Percentiles rank a stretch among this genome's conserved stretches.
Conservation (phyloP, 2,329 filamentous ascomycete genomes). For the Triangularia setosa region DNA sequence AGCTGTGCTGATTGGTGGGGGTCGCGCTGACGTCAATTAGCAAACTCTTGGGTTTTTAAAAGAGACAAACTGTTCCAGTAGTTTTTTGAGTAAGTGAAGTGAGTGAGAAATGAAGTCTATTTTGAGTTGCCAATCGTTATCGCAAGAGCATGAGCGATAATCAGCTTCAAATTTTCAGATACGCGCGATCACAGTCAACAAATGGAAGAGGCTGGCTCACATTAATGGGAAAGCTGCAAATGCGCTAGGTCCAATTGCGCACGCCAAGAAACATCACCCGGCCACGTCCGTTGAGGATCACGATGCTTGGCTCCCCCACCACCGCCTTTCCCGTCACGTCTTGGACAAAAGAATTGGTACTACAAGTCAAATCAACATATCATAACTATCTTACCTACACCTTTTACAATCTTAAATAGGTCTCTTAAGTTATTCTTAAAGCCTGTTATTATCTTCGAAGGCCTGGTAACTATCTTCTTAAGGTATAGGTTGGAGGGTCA, state of each 20-base stretch:
- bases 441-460: too few relatives aligned
- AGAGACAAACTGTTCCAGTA: too few relatives aligned
- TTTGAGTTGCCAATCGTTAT: background rate
- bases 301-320: background rate
- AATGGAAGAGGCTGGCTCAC: background rate
- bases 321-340: background rate
- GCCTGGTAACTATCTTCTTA: too few relatives aligned
- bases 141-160: background rate
- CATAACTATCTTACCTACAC: too few relatives aligned
- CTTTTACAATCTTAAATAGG: too few relatives aligned
- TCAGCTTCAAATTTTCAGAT: background rate
- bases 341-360: too few relatives aligned
- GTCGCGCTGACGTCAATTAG: constrained; percentile 5
- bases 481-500: too few relatives aligned
- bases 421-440: too few relatives aligned
- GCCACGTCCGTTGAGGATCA: background rate
- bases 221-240: background rate
- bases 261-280: constrained; percentile 12
- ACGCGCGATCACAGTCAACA: background rate
- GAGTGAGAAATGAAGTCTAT: background rate
- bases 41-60: too few relatives aligned
- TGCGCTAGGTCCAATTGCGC: constrained; percentile 7
- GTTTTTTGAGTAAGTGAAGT: background rate
- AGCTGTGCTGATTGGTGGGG: background rate
- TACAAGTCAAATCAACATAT: too few relatives aligned